Evolutionary conservation across 2,329 filamentous ascomycete genomes (phyloP).

Genomic region (Cladophialophora carrionii): DNA sequence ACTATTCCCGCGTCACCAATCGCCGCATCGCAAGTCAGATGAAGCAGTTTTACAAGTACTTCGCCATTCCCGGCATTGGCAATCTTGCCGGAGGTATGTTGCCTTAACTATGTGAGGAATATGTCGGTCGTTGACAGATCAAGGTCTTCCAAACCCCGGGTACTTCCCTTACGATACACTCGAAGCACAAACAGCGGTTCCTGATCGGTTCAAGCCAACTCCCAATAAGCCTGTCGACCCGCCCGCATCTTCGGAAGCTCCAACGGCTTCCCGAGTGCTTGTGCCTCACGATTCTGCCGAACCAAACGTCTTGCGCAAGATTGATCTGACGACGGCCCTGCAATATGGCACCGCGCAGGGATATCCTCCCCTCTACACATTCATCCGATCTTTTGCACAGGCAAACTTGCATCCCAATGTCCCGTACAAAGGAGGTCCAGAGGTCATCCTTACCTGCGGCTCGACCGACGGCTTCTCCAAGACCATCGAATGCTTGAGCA

Average conservation of each 20-base stretch:
- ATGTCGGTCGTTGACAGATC: slow-evolving; percentile 15
- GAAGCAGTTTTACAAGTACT: slow-evolving; percentile 87
- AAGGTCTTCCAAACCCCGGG: slow-evolving; percentile 76
- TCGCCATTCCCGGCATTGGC: slow-evolving; percentile 64
- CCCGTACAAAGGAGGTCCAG: slow-evolving; percentile 75
- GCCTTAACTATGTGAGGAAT: not conserved
- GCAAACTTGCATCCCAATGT: slow-evolving; percentile 78
- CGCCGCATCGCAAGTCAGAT: slow-evolving; percentile 67
- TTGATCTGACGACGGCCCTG: slow-evolving; percentile 78
- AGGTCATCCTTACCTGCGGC: slow-evolving; percentile 78
- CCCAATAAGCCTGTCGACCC: slow-evolving; percentile 63
- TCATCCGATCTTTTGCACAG: slow-evolving; percentile 76
- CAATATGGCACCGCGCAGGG: slow-evolving; percentile 86
- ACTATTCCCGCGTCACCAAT: slow-evolving; percentile 71
- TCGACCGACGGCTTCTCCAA: slow-evolving; percentile 86
- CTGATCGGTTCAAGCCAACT: slow-evolving; percentile 73
- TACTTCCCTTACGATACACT: slow-evolving; percentile 92
- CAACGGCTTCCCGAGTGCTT: slow-evolving; percentile 60
- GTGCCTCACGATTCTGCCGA: slow-evolving; percentile 70
- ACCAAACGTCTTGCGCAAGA: slow-evolving; percentile 65
- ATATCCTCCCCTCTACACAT: slow-evolving; percentile 76
- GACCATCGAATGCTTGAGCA: slow-evolving; percentile 71
- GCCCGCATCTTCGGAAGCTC: slow-evolving; percentile 45
- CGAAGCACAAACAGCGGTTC: slow-evolving; percentile 75
- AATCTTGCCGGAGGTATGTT: slow-evolving; percentile 62